phyloP scores from a whole-genome alignment of 2,329 filamentous ascomycete genomes.

The Colletotrichum karsti region DNA sequence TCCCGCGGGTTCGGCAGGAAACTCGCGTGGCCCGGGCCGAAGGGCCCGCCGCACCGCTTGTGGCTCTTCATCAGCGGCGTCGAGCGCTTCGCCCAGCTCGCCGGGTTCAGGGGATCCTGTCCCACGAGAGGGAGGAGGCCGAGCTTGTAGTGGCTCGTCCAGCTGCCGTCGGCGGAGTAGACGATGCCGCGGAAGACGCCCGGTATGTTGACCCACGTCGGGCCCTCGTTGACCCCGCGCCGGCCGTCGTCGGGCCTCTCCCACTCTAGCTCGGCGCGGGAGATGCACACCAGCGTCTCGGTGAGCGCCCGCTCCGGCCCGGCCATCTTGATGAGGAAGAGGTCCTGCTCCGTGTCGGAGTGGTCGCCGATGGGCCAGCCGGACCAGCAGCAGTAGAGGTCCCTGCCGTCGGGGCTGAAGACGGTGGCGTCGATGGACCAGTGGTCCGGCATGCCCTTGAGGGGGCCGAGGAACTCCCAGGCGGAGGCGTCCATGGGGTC shows the following conservation, averaged over 20 bases:
- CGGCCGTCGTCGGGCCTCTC: conserved; percentile 50
- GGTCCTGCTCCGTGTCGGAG: conserved; percentile 34
- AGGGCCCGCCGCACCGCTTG: conserved; percentile 56
- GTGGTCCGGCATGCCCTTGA: conserved; percentile 52
- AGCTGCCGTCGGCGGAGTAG: conserved; percentile 65
- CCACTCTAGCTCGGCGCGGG: conserved; percentile 58
- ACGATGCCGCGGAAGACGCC: conserved; percentile 60
- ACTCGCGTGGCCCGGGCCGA: conserved; percentile 65
- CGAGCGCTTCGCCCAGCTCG: conserved; percentile 59
- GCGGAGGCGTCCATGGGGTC: conserved; percentile 50
- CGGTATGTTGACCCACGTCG: conserved; percentile 58
- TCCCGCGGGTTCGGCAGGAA: conserved; percentile 66
- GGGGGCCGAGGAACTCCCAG: conserved; percentile 60
- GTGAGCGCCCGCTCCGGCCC: conserved; percentile 48
- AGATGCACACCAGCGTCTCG: conserved; percentile 56
- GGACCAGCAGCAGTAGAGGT: conserved; percentile 62
- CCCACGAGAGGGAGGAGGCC: conserved; percentile 63
- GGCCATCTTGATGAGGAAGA: conserved; percentile 41
- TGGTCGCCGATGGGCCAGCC: conserved; percentile 45
- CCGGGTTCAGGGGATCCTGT: conserved; percentile 51
- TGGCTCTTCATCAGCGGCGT: conserved; percentile 59
- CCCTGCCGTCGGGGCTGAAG: conserved; percentile 53
- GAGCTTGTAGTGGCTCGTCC: conserved; percentile 62
- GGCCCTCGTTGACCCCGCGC: conserved; percentile 63
- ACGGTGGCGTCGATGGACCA: conserved; percentile 66